A percentile compares a stretch with the other conserved stretches of the same genome.
phyloP scores from a whole-genome alignment of 2,329 filamentous ascomycete genomes.

The Taxawa tesnikishii region DNA sequence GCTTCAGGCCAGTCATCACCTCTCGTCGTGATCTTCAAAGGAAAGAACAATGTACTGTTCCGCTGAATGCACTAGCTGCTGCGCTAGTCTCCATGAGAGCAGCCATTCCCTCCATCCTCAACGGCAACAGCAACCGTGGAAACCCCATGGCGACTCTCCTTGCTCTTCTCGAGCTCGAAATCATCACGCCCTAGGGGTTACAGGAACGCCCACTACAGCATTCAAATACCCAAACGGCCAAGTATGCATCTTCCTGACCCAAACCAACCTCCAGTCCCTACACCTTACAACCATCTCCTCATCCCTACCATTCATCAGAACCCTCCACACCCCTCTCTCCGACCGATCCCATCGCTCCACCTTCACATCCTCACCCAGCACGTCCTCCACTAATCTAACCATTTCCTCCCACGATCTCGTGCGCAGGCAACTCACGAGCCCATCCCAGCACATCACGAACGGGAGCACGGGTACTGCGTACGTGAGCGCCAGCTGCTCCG shows the following conservation, averaged over 20 bases:
- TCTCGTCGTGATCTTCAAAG: too few relatives aligned
- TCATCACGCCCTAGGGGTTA: too few relatives aligned
- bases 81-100: too few relatives aligned
- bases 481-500: constrained; percentile 49
- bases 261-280: constrained; percentile 30
- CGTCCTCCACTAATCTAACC: constrained; percentile 39
- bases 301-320: too few relatives aligned
- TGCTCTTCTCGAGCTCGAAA: too few relatives aligned
- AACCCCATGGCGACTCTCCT: too few relatives aligned
- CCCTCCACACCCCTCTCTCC: constrained; percentile 29
- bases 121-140: too few relatives aligned
- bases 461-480: constrained; percentile 56
- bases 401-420: constrained; percentile 57
- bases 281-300: constrained; percentile 6
- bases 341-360: constrained; percentile 4
- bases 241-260: constrained; percentile 30
- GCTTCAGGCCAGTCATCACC: too few relatives aligned
- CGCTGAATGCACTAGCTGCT: too few relatives aligned
- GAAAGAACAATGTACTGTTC: too few relatives aligned
- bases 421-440: constrained; percentile 52
- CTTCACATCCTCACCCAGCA: constrained; percentile 31
- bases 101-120: too few relatives aligned
- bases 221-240: constrained; percentile 36
- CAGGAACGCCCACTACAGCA: constrained; percentile 25
- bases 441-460: constrained; percentile 56